Percentiles rank a stretch among this genome's conserved stretches.
These are phyloP conservation scores for Boechera divaricarpa DNA, from an alignment of 345 rosid species.

Conservation along the genomic window DNA sequence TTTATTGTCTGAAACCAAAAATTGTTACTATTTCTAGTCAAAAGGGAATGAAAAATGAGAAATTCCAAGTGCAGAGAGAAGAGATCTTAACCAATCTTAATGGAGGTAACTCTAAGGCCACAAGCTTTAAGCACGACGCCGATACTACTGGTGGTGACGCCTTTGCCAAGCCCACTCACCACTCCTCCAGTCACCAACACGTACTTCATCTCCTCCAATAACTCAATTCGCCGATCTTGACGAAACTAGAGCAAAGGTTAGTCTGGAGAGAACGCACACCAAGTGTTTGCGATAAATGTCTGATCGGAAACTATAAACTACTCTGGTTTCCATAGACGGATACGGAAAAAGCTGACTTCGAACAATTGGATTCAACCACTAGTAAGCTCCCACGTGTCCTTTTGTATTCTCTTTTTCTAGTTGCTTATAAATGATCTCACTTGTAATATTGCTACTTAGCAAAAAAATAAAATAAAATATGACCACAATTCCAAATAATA, in stretches of 20 bases:
- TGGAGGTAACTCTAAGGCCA: slow-evolving; percentile 96
- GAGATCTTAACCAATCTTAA: slow-evolving; percentile 74
- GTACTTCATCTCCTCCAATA: slow-evolving; percentile 69
- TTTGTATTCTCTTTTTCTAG: no score
- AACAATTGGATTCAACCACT: background rate
- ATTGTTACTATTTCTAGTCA: slow-evolving; percentile 24
- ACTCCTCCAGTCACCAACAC: slow-evolving; percentile 96
- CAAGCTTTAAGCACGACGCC: slow-evolving; percentile 97
- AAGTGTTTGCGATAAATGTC: slow-evolving; percentile 55
- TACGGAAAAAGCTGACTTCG: background rate
- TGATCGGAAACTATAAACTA: slow-evolving; percentile 35
- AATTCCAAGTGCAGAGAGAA: slow-evolving; percentile 3
- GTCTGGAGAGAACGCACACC: slow-evolving; percentile 42
- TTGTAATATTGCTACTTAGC: no score
- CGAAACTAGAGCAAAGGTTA: background rate
- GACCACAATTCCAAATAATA: no score
- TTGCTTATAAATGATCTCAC: no score
- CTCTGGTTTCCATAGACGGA: slow-evolving; percentile 10
- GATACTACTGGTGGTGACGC: slow-evolving; percentile 95
- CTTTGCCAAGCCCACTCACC: slow-evolving; percentile 97
- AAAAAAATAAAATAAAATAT: no score
- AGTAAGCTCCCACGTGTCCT: slow-evolving; percentile 9
- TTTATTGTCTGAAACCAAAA: slow-evolving; percentile 8
- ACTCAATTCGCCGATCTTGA: no score
- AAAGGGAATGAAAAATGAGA: slow-evolving; percentile 11